These are phyloP conservation scores for Tulasnella calospora DNA, from an alignment of 768 basidiomycete genomes.

Conservation along the genomic window DNA sequence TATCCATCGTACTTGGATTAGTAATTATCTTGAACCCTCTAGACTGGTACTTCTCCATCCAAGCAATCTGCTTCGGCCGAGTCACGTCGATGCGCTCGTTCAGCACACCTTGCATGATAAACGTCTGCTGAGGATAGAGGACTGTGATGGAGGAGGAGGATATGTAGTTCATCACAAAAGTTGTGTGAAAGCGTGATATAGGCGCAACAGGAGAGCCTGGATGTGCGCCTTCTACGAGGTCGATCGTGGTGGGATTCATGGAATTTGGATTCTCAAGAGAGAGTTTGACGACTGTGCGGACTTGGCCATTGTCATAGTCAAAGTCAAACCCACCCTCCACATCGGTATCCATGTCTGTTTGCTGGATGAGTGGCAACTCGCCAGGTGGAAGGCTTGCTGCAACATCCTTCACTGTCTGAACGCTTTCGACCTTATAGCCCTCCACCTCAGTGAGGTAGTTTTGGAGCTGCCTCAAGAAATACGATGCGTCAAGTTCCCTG, in stretches of 20 bases:
- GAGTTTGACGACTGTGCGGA: not conserved
- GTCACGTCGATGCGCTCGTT: not conserved
- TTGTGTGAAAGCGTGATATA: not conserved
- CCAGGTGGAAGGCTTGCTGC: too few relatives aligned
- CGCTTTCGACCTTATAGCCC: too few relatives aligned
- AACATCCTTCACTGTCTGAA: too few relatives aligned
- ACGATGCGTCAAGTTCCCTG: not conserved
- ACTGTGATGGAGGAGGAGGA: not conserved
- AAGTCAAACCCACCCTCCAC: not conserved
- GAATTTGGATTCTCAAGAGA: not conserved
- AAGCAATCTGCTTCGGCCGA: not conserved
- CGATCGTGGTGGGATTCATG: not conserved
- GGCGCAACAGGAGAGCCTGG: not conserved
- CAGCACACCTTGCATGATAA: not conserved
- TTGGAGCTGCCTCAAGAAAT: not conserved
- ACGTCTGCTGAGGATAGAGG: not conserved
- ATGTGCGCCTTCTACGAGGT: not conserved
- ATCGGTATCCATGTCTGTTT: not conserved
- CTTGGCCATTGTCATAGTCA: not conserved
- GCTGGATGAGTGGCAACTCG: too few relatives aligned
- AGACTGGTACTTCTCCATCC: not conserved
- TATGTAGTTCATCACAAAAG: not conserved
- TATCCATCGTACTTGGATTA: not conserved
- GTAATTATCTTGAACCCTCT: not conserved
- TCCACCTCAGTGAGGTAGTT: not conserved